A percentile compares a stretch with the other conserved stretches of the same genome.
Conservation (phyloP, 176 grass and related monocot species). For the Aegilops speltoides region DNA sequence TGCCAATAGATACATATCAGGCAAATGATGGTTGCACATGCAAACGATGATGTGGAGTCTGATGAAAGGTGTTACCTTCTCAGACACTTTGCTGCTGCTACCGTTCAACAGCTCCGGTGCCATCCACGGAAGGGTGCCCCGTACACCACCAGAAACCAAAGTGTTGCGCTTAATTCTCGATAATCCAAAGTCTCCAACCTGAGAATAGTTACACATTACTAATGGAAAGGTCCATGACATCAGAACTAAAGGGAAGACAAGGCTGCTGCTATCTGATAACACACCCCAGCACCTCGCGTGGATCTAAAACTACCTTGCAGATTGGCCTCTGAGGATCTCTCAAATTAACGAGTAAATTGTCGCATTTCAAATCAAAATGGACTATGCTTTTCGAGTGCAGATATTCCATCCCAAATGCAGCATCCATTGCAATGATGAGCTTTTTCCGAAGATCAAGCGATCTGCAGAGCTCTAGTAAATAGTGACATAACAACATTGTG, state of each 20-base stretch:
- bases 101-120: conserved; percentile 98
- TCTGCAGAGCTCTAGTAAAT: conserved; percentile 54
- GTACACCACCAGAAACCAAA: conserved; percentile 95
- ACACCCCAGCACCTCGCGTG: not conserved
- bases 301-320: conserved; percentile 80
- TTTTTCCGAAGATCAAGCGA: conserved; percentile 78
- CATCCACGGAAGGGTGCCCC: conserved; percentile 99
- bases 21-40: not conserved
- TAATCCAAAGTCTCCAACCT: conserved; percentile 98
- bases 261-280: not conserved
- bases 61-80: conserved; percentile 66
- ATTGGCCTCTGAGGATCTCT: conserved; percentile 92
- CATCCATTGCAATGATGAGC: conserved; percentile 97
- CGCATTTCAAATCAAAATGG: conserved; percentile 97
- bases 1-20: not conserved
- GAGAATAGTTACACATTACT: conserved; percentile 27
- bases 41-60: not conserved
- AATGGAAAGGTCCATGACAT: conserved; percentile 7
- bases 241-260: not conserved
- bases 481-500: conserved; percentile 27
- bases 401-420: conserved; percentile 98
- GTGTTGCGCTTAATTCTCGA: conserved; percentile 99
- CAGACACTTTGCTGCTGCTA: conserved; percentile 80
- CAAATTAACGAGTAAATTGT: conserved; percentile 94
- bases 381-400: conserved; percentile 99